These are phyloP conservation scores for Bertia moriformis DNA, from an alignment of 2,329 filamentous ascomycete genomes.

Conservation along the genomic window DNA sequence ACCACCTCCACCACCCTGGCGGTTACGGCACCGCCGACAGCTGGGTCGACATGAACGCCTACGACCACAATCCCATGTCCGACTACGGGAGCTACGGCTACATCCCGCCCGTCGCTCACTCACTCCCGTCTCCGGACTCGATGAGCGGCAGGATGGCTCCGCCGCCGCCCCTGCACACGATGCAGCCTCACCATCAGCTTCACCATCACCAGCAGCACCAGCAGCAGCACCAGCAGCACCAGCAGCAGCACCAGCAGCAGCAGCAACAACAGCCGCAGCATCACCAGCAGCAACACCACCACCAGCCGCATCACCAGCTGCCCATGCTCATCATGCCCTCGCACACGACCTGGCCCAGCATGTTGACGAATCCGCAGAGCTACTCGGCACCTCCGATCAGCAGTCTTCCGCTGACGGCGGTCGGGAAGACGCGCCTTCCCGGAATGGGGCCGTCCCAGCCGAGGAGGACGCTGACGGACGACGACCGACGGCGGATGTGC, in stretches of 20 bases:
- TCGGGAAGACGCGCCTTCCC: conserved; percentile 31
- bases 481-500: conserved; percentile 85
- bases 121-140: conserved; percentile 43
- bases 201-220: not conserved
- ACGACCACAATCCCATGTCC: conserved; percentile 37
- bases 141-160: conserved; percentile 41
- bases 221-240: not conserved
- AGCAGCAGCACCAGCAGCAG: not conserved
- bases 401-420: conserved; percentile 38
- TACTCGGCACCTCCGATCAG: conserved; percentile 45
- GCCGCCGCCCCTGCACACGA: too few species aligned
- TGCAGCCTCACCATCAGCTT: conserved; percentile 16
- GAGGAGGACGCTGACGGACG: conserved; percentile 77
- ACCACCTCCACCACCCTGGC: conserved; percentile 5
- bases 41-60: conserved; percentile 18
- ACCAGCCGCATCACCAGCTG: conserved; percentile 35
- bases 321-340: conserved; percentile 61
- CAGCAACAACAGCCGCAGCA: too few species aligned
- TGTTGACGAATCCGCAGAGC: conserved; percentile 58
- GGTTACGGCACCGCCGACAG: conserved; percentile 11
- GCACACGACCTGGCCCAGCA: conserved; percentile 62
- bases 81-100: conserved; percentile 40
- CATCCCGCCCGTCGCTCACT: conserved; percentile 27
- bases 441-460: conserved; percentile 47
- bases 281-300: conserved; percentile 18